Percentiles rank a stretch among this genome's conserved stretches.
Evolutionary conservation across 208 protist genomes (phyloP).

Genomic region (Crithidia fasciculata): DNA sequence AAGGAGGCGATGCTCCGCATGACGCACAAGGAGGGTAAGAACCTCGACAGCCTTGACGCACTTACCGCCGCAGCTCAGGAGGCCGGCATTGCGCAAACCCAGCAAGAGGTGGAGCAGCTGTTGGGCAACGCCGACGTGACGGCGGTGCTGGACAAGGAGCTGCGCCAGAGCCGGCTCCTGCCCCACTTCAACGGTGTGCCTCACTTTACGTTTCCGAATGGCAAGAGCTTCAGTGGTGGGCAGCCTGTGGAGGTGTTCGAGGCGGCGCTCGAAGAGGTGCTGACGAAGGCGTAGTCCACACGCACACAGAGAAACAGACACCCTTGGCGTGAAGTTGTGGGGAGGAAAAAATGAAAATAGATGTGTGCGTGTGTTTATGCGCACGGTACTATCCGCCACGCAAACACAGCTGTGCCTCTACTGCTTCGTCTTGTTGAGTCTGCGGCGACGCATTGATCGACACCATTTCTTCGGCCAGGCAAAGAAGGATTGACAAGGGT

Average conservation of each 20-base stretch:
- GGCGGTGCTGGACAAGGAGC: slow-evolving; percentile 30
- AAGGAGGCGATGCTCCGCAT: slow-evolving; percentile 53
- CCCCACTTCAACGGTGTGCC: slow-evolving; percentile 39
- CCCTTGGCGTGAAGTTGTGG: too few species aligned
- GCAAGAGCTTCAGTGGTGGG: slow-evolving; percentile 34
- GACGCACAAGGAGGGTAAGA: slow-evolving; percentile 45
- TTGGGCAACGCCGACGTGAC: slow-evolving; percentile 16
- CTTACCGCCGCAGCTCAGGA: slow-evolving; percentile 33
- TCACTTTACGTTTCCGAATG: slow-evolving; percentile 46
- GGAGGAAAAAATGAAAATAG: neutral
- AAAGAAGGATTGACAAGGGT: too few species aligned
- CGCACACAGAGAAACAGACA: neutral
- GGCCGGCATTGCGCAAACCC: slow-evolving; percentile 23
- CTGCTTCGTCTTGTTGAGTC: too few species aligned
- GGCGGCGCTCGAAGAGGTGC: slow-evolving; percentile 20
- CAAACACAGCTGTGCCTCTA: too few species aligned
- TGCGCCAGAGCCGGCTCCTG: slow-evolving; percentile 1
- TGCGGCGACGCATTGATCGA: too few species aligned
- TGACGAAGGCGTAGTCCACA: neutral
- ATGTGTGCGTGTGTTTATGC: neutral
- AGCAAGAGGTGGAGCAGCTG: slow-evolving; percentile 32
- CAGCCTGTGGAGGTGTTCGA: slow-evolving; percentile 43
- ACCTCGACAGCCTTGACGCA: slow-evolving; percentile 27
- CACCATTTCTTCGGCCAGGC: too few species aligned
- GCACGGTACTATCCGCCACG: too few species aligned